Evolutionary conservation across 176 grass and related monocot genomes (phyloP), one percentile per base, ranked within the genome.

Genomic region (Raddia distichophylla): DNA sequence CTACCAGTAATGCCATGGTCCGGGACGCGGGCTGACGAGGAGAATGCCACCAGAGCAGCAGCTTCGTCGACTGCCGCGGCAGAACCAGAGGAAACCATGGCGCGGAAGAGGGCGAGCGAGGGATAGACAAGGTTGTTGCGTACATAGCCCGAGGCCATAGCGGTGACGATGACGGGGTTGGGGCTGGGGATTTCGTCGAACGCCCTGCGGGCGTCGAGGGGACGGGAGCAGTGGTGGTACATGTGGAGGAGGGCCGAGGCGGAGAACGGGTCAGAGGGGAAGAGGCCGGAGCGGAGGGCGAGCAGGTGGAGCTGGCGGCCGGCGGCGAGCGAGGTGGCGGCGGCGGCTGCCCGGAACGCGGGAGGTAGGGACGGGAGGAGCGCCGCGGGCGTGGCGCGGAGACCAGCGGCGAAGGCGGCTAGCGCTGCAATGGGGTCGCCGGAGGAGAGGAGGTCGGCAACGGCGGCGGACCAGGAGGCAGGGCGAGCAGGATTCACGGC

Each of bases 291-390:
- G 3, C 89, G 86, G 15, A 97, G 58, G 16, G 91, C 73, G 27
- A 93, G 70, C 64, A 93, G 84, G 74, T 97, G 94, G 32, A 97
- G 84, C 86, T 97, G 94, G 64, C 88, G 91, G 40, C 94, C 94
- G 67, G 80, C 72, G 58, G 59, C 22, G 52, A 95, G 90, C 22
- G 87, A 89, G 18, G 40, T 44, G 58, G 86, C 56, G 45, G 88
- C 86, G 52, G 88, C 76, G 12, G 91, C 90, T 20, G 94, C 87
- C 51, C 83, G 86, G 53, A 93, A 84, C 35, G 88, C 88, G 43
- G 83, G 88, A 16, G 91, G 88, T 0, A 93, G 84, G 22, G 90
- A 82, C 12, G 86, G 87, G 51, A 70, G 74, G 62, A 92, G 86
- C 27, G 90, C 69, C 54, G 87, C 80, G 5, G 87, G 87, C 85